These are phyloP conservation scores for Pseudocercospora cruenta DNA, from an alignment of 2,329 filamentous ascomycete species.

Conservation along the genomic window DNA sequence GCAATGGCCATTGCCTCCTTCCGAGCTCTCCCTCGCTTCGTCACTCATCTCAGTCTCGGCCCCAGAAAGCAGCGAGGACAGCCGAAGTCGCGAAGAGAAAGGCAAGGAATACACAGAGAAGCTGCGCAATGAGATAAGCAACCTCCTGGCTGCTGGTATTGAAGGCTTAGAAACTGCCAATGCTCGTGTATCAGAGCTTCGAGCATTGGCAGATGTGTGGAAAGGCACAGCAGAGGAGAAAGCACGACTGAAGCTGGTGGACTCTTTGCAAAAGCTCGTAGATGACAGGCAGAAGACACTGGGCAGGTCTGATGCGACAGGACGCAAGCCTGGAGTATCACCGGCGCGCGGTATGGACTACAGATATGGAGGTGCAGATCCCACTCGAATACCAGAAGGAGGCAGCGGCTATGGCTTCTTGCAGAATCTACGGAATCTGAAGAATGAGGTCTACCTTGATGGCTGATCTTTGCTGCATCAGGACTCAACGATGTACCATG, in stretches of 20 bases:
- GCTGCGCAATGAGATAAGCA: constrained; percentile 71
- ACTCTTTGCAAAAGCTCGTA: constrained; percentile 76
- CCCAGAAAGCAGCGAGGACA: constrained; percentile 61
- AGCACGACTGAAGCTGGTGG: constrained; percentile 78
- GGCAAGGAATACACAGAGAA: constrained; percentile 77
- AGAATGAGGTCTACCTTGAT: constrained; percentile 33
- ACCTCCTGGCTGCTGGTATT: constrained; percentile 62
- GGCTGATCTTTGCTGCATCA: too few species aligned
- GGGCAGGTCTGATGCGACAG: constrained; percentile 37
- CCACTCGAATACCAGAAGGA: constrained; percentile 37
- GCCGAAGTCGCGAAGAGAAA: constrained; percentile 77
- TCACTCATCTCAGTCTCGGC: constrained; percentile 89
- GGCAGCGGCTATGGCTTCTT: constrained; percentile 53
- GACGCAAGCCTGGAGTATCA: constrained; percentile 23
- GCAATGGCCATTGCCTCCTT: constrained; percentile 90
- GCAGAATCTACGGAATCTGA: constrained; percentile 56
- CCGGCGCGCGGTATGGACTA: constrained; percentile 33
- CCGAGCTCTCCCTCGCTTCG: constrained; percentile 81
- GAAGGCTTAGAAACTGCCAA: constrained; percentile 75
- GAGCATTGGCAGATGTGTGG: constrained; percentile 80
- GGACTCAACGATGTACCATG: too few species aligned
- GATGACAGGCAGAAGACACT: constrained; percentile 67
- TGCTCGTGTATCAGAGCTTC: constrained; percentile 74
- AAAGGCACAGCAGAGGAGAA: constrained; percentile 95
- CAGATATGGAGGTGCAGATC: constrained; percentile 30